A percentile compares a stretch with the other conserved stretches of the same genome.
Evolutionary conservation across 2,329 filamentous ascomycete genomes (phyloP).

Genomic region (Immersiporthe knoxdaviesiana): DNA sequence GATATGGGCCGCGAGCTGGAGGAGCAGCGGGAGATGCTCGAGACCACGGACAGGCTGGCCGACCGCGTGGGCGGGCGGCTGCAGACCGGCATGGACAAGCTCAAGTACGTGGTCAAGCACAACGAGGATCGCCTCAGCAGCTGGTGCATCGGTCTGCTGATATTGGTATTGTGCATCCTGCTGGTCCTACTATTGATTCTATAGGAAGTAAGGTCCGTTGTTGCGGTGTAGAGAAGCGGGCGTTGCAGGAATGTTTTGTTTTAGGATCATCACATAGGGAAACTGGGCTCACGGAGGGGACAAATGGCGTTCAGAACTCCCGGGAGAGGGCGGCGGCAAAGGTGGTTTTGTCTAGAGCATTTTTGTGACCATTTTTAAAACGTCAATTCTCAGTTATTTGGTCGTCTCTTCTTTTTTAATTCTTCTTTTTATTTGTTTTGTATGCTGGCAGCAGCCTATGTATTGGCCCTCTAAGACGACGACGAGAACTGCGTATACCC

Average conservation of each 20-base stretch:
- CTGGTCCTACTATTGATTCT: constrained; percentile 75
- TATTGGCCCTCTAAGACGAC: background rate
- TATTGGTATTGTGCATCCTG: constrained; percentile 84
- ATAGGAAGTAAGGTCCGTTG: constrained; percentile 36
- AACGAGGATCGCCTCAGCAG: constrained; percentile 90
- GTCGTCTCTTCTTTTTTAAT: background rate
- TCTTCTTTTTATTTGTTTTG: too few species aligned
- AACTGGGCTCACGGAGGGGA: background rate
- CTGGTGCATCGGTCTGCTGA: constrained; percentile 88
- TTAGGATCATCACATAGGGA: background rate
- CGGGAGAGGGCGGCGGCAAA: background rate
- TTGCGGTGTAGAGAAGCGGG: constrained; percentile 8
- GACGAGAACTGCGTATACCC: background rate
- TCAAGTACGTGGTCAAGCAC: constrained; percentile 80
- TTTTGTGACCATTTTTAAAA: background rate
- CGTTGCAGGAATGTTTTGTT: constrained; percentile 1
- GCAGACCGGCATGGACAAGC: constrained; percentile 82
- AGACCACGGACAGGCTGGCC: constrained; percentile 80
- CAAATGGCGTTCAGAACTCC: background rate
- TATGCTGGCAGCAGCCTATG: background rate
- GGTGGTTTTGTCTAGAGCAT: background rate
- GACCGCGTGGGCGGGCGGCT: constrained; percentile 87
- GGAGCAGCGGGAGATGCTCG: constrained; percentile 88
- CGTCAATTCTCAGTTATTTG: background rate
- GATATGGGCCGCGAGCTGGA: constrained; percentile 96